Evolutionary conservation across 2,329 filamentous ascomycete species (phyloP), one percentile per base, ranked within the genome.

Genomic region (Nemania sp.): DNA sequence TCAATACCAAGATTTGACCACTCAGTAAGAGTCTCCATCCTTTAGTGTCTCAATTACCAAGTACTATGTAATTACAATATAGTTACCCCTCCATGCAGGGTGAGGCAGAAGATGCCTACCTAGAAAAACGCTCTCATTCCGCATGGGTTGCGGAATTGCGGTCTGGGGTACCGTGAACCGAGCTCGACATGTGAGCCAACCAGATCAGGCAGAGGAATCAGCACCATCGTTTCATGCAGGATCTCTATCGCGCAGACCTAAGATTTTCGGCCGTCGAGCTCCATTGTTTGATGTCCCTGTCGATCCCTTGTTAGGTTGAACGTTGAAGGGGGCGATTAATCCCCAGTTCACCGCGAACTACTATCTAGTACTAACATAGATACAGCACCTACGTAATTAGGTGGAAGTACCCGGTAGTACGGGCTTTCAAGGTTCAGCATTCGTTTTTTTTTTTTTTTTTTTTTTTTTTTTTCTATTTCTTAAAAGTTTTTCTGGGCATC

Each of bases 211-310:
- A 49, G 60, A 60, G 29, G 53, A 41, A 62, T 57, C 68, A 55
- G n/a, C 60, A 60, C 59, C 55, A 62, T 54, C 24, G 59, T 70
- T 68, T 70, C 62, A 69, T 68, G 62, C 62, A 52, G 51, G n/a
- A 62, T 62, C 49, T 63, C 66, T 68, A 62, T 62, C 64, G 56
- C 45, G 55, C 29, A 61, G 69, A 65, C 70, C 55, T 64, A 69
- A 62, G 62, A 66, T 62, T 54, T 56, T 72, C 49, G 60, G 71
- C 63, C 60, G 62, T 35, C 63, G 72, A 68, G 58, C 70, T 51
- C 54, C 62, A 63, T 62, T 71, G 70, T 69, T 71, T 70, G 70
- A 71, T 63, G 72, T 72, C 66, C 72, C 72, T 73, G 72, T 69
- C 72, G 72, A 73, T 73, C 72, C 61, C 67, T 68, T 49, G 53